These are phyloP conservation scores for Aphanomyces stellatus DNA, from an alignment of 352 stramenopile species.

Conservation along the genomic window DNA sequence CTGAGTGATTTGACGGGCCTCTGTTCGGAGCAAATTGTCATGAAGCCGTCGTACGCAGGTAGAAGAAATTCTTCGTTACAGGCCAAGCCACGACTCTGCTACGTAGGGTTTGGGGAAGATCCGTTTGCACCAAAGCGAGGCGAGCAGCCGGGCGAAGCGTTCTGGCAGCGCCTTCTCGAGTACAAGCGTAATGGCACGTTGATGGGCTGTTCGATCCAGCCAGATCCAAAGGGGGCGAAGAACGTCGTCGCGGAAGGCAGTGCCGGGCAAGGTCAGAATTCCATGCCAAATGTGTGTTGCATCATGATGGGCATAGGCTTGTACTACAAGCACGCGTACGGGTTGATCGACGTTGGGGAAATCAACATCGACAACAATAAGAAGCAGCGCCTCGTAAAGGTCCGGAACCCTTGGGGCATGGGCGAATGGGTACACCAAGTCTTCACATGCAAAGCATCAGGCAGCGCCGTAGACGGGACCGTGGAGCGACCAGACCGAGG, in stretches of 20 bases:
- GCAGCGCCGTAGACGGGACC: slow-evolving; percentile 43
- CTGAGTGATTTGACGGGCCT: slow-evolving; percentile 87
- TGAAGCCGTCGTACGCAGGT: no score
- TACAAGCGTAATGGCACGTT: slow-evolving; percentile 80
- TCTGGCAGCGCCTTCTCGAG: slow-evolving; percentile 69
- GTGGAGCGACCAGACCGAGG: slow-evolving; percentile 75
- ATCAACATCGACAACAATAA: slow-evolving; percentile 54
- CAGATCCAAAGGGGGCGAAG: slow-evolving; percentile 44
- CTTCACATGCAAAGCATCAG: no score
- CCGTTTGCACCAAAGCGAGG: slow-evolving; percentile 38
- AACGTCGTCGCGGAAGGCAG: slow-evolving; percentile 56
- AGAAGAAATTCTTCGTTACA: no score
- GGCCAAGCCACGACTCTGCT: no score
- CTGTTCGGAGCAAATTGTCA: slow-evolving; percentile 81
- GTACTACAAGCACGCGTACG: slow-evolving; percentile 85
- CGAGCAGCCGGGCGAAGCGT: slow-evolving; percentile 46
- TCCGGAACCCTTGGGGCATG: slow-evolving; percentile 88
- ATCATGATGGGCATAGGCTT: slow-evolving; percentile 24
- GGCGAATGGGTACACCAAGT: slow-evolving; percentile 75
- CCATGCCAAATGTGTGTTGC: not conserved
- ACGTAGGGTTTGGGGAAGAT: slow-evolving; percentile 58
- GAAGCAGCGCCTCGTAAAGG: slow-evolving; percentile 54
- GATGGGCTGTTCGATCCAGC: slow-evolving; percentile 90
- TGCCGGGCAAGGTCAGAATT: slow-evolving; percentile 45
- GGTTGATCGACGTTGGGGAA: slow-evolving; percentile 62